Evolutionary conservation across 2,329 filamentous ascomycete genomes (phyloP).

Genomic region (Epichloe sylvatica): DNA sequence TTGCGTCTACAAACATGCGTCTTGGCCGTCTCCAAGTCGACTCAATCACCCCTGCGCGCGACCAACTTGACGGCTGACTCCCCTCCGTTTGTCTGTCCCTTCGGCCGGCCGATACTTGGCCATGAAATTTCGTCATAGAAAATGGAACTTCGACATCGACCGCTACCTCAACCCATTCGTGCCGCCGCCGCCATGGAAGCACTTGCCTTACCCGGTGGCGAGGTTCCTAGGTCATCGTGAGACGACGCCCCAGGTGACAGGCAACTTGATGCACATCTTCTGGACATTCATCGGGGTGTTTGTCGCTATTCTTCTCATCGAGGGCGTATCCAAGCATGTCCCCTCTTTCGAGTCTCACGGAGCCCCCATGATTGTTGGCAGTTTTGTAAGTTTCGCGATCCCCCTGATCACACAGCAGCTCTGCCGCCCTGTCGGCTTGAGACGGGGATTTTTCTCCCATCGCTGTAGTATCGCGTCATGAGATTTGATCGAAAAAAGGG

Average conservation of each 20-base stretch:
- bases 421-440: too few relatives aligned
- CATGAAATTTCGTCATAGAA: constrained; percentile 9
- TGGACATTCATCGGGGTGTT: constrained; percentile 57
- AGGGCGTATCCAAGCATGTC: constrained; percentile 40
- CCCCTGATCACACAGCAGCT: not conserved
- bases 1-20: not conserved
- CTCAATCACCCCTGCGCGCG: not conserved
- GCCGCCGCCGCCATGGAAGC: constrained; percentile 48
- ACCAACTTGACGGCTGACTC: too few relatives aligned
- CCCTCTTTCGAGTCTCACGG: constrained; percentile 37
- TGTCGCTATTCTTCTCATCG: constrained; percentile 43
- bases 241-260: constrained; percentile 24
- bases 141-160: constrained; percentile 61
- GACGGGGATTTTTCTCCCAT: too few relatives aligned
- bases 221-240: constrained; percentile 53
- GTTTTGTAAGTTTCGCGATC: constrained; percentile 42
- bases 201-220: constrained; percentile 51
- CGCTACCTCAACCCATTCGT: constrained; percentile 57
- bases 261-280: constrained; percentile 43
- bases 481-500: not conserved
- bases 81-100: not conserved
- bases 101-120: not conserved
- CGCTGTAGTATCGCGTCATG: too few relatives aligned
- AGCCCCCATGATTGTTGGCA: constrained; percentile 50
- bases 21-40: not conserved